phyloP scores from a whole-genome alignment of 208 protist genomes.

The Acanthamoeba healyi region DNA sequence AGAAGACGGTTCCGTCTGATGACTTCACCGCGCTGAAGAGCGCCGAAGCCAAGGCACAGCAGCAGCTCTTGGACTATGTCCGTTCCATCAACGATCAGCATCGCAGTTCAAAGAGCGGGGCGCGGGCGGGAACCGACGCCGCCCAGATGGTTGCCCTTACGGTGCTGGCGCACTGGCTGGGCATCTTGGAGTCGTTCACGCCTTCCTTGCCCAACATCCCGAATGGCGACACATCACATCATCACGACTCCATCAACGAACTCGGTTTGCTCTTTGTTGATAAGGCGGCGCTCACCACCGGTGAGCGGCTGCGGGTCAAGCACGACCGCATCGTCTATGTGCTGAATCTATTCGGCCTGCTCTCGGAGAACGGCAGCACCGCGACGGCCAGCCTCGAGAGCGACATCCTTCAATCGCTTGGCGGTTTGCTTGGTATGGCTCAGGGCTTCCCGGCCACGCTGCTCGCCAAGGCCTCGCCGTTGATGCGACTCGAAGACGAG shows the following conservation, averaged over 20 bases:
- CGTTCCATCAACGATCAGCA: background rate
- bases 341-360: background rate
- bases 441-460: background rate
- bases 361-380: conserved; percentile 18
- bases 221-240: background rate
- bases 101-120: background rate
- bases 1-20: background rate
- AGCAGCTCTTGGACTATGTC: background rate
- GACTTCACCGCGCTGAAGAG: background rate
- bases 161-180: background rate
- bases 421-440: background rate
- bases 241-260: background rate
- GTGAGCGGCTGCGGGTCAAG: background rate
- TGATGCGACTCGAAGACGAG: background rate
- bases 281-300: background rate
- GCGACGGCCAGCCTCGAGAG: background rate
- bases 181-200: background rate
- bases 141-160: background rate
- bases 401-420: background rate
- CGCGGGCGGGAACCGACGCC: background rate
- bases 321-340: background rate
- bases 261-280: background rate
- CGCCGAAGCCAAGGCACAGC: background rate
- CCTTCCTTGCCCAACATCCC: background rate
- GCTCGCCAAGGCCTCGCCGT: background rate